Evolutionary conservation across 805 yeast genomes (phyloP), one percentile per base, ranked within the genome.

Genomic region (Wickerhamiella domercqiae): DNA sequence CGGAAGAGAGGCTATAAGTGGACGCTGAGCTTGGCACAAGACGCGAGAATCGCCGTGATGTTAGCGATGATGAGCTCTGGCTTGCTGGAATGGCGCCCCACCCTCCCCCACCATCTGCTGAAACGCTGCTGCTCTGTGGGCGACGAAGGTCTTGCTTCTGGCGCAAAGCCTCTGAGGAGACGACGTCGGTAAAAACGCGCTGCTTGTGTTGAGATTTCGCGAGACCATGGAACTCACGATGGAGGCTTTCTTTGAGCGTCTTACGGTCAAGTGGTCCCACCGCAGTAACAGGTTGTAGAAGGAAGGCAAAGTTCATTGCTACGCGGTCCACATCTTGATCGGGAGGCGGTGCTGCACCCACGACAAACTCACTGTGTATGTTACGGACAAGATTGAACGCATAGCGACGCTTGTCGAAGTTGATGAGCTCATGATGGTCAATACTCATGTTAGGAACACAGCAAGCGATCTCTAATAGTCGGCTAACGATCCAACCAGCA

Each of bases 401-500:
- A 55, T 73, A 78, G 37, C 87, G 66, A 42, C 78, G 68, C 59
- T 87, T 87, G 56, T 83, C 94, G 57, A 86, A 87, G 52, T 87
- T 86, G 48, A 86, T 72, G 43, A 78, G 60, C 24, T 67, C 63
- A 2, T 77, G 66, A 49, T 75, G 71, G 41, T 68, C 74, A 29
- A 72, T 66, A 36, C 77, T 70, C 72, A 74, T 79, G 49, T 78
- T 80, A 15, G 95, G 93, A 36, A 83, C 75, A 50, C 70, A 75
- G 44, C 78, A 74, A 1, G 77, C 73, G 42, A 76, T 71, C 50
- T 81, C 94, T 38, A 84, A 53, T 44, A 87, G 60, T 43, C 93
- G 73, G 48, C 79, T 87, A 18, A 78, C 63, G 36, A 83, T 64
- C 97, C 97, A 87, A 7, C 96, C 96, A 41, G 83, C 71, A 51